These are phyloP conservation scores for Phialophora chinensis DNA, from an alignment of 2,329 filamentous ascomycete genomes.

Conservation along the genomic window DNA sequence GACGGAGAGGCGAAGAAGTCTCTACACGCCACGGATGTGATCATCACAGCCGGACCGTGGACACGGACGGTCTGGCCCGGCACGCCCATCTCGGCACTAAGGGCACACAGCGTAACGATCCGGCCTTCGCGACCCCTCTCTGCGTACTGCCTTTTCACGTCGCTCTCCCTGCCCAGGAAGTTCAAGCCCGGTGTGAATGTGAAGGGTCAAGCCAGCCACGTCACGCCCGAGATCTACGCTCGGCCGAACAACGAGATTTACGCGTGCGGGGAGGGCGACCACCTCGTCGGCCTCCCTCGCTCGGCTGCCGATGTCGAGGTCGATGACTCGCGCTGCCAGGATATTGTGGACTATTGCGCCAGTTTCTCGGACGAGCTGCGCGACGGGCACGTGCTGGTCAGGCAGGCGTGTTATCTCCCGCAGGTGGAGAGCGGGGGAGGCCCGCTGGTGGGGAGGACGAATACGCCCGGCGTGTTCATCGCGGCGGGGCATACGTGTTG, in stretches of 20 bases:
- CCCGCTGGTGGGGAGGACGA: constrained; percentile 78
- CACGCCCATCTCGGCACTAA: constrained; percentile 64
- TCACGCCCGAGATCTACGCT: constrained; percentile 92
- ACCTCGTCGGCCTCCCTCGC: constrained; percentile 72
- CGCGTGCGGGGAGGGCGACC: constrained; percentile 90
- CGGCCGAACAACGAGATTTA: constrained; percentile 89
- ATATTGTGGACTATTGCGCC: constrained; percentile 78
- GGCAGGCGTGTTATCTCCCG: constrained; percentile 93
- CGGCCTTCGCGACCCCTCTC: constrained; percentile 59
- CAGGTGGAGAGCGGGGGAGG: constrained; percentile 65
- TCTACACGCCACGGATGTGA: constrained; percentile 63
- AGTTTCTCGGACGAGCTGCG: constrained; percentile 64
- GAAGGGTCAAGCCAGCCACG: constrained; percentile 63
- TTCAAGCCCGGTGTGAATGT: constrained; percentile 57
- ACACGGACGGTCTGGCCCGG: constrained; percentile 59
- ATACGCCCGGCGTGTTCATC: constrained; percentile 74
- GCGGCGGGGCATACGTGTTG: constrained; percentile 95
- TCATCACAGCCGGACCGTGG: constrained; percentile 69
- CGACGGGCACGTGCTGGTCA: constrained; percentile 70
- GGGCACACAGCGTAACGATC: constrained; percentile 69
- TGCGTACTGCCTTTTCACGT: constrained; percentile 71
- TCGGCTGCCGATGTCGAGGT: constrained; percentile 76
- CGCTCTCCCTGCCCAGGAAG: constrained; percentile 73
- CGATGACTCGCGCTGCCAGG: constrained; percentile 78
- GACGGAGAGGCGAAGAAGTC: constrained; percentile 48